Conservation (phyloP, 2,329 filamentous ascomycete genomes). For the Fusarium miscanthi region DNA sequence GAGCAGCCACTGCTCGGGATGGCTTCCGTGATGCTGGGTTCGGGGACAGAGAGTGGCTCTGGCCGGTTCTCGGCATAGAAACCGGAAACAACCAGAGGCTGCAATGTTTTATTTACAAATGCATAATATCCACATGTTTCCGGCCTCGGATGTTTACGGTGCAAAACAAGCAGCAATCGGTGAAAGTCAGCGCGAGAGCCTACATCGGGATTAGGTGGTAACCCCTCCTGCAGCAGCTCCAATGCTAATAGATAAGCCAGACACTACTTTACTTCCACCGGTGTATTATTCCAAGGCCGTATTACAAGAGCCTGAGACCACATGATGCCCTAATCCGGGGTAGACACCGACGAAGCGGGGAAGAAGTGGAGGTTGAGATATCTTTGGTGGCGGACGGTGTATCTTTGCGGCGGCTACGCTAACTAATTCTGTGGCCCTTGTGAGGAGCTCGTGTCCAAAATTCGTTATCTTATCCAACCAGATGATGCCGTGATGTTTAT, state of each 20-base stretch:
- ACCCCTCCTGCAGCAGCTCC: rapidly evolving
- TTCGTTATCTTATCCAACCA: constrained; percentile 7
- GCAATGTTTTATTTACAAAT: background rate
- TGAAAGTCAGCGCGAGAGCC: background rate
- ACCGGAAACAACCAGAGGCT: rapidly evolving
- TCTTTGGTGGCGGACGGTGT: background rate
- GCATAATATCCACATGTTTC: background rate
- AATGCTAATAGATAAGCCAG: background rate
- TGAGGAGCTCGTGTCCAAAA: constrained; percentile 6
- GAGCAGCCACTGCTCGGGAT: background rate
- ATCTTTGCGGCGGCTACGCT: constrained; percentile 24
- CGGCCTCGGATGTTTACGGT: background rate
- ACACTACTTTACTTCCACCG: background rate
- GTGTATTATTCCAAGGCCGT: background rate
- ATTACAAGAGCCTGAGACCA: background rate
- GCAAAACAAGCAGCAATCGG: background rate
- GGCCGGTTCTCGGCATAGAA: background rate
- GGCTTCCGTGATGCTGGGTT: background rate
- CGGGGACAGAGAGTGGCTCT: rapidly evolving
- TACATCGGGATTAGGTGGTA: rapidly evolving
- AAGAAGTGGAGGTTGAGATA: background rate
- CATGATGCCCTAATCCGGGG: constrained; percentile 16
- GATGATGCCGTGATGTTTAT: background rate
- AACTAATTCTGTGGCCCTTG: constrained; percentile 7
- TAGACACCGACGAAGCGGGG: constrained; percentile 17